phyloP scores from a whole-genome alignment of 2,329 filamentous ascomycete species.

The Alternaria brassicicola region DNA sequence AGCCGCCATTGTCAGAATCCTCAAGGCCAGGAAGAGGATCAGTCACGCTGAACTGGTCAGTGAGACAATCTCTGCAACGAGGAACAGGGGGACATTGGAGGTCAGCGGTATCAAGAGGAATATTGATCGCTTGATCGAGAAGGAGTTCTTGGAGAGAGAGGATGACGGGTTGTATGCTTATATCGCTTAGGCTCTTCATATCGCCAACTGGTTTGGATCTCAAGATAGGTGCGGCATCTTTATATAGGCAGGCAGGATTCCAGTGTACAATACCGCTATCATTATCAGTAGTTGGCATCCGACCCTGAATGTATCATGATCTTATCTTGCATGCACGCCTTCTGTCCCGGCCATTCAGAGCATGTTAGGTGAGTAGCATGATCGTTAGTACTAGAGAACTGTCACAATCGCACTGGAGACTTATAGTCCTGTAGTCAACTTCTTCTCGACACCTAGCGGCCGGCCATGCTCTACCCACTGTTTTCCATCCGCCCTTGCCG shows the following conservation, averaged over 20 bases:
- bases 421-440: neutral
- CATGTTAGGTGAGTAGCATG: neutral
- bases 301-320: neutral
- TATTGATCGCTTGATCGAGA: conserved; percentile 77
- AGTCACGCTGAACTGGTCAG: conserved; percentile 84
- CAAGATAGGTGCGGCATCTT: neutral
- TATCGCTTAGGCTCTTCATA: conserved; percentile 46
- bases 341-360: neutral
- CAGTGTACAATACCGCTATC: neutral
- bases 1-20: conserved; percentile 93
- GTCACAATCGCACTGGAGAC: neutral
- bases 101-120: conserved; percentile 92
- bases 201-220: neutral
- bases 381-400: neutral
- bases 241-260: neutral
- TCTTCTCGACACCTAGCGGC: neutral
- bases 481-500: neutral
- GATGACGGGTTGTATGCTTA: conserved; percentile 53
- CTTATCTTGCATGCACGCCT: neutral
- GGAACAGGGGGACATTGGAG: conserved; percentile 83
- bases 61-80: conserved; percentile 91
- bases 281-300: neutral
- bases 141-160: conserved; percentile 49
- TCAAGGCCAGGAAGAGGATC: conserved; percentile 92
- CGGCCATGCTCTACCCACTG: neutral